phyloP scores from a whole-genome alignment of 331 rosid genomes.

The Quercus tomentella region DNA sequence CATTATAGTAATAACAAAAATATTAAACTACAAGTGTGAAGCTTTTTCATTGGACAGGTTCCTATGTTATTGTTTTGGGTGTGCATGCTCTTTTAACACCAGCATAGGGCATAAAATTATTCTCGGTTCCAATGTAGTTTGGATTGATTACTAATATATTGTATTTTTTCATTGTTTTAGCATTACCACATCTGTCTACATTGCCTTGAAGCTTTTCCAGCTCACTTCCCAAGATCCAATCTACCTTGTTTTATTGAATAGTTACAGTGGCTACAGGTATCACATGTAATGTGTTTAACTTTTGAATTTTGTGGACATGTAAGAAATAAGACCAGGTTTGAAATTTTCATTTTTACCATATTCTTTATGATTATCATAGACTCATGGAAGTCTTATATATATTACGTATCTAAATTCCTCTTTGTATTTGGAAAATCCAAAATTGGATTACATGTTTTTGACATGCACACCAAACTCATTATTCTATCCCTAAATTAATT shows the following conservation, averaged over 20 bases:
- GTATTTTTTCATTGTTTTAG: slow-evolving; percentile 36
- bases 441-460: no score
- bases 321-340: background rate
- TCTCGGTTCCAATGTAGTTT: background rate
- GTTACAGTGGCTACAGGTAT: slow-evolving; percentile 38
- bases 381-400: background rate
- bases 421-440: background rate
- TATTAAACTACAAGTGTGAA: background rate
- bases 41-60: background rate
- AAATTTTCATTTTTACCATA: background rate
- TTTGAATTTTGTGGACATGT: background rate
- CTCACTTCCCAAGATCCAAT: slow-evolving; percentile 60
- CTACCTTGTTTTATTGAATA: slow-evolving; percentile 49
- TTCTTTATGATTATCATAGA: background rate
- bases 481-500: no score
- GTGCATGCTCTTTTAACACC: background rate
- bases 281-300: background rate
- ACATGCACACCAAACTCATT: no score
- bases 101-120: background rate
- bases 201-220: slow-evolving; percentile 55
- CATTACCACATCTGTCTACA: slow-evolving; percentile 53
- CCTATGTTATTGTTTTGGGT: background rate
- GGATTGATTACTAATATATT: slow-evolving; percentile 9
- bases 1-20: background rate
- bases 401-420: background rate